These are phyloP conservation scores for Mycosphaerella sp. DNA, from an alignment of 2,329 filamentous ascomycete species.

Conservation along the genomic window DNA sequence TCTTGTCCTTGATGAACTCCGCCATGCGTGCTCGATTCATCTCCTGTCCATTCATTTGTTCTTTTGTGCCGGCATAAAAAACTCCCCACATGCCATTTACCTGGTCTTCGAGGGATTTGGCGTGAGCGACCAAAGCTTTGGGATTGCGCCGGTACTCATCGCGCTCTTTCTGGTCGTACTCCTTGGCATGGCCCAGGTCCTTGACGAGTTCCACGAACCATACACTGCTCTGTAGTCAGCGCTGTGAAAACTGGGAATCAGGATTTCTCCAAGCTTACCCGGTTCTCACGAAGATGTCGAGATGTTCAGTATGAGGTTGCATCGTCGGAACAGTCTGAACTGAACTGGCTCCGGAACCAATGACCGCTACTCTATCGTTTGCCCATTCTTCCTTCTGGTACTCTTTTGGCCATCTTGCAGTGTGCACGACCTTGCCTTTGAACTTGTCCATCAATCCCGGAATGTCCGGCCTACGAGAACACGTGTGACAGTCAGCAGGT, in stretches of 20 bases:
- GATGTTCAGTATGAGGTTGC: slow-evolving; percentile 42
- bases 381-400: slow-evolving; percentile 42
- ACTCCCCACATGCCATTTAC: slow-evolving; percentile 44
- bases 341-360: slow-evolving; percentile 41
- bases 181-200: slow-evolving; percentile 42
- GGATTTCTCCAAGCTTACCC: slow-evolving; percentile 33
- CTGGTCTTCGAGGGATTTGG: slow-evolving; percentile 32
- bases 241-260: neutral
- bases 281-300: slow-evolving; percentile 44
- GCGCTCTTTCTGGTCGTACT: slow-evolving; percentile 40
- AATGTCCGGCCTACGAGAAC: slow-evolving; percentile 29
- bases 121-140: slow-evolving; percentile 38
- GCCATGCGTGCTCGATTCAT: slow-evolving; percentile 37
- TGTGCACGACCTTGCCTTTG: slow-evolving; percentile 40
- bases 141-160: slow-evolving; percentile 40
- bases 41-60: slow-evolving; percentile 38
- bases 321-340: slow-evolving; percentile 45
- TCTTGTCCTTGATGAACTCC: slow-evolving; percentile 47
- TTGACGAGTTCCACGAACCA: slow-evolving; percentile 42
- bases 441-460: slow-evolving; percentile 40
- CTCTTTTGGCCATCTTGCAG: slow-evolving; percentile 42
- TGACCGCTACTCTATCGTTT: slow-evolving; percentile 40
- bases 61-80: slow-evolving; percentile 41
- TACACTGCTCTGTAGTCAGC: slow-evolving; percentile 5
- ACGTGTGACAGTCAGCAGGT: too few relatives aligned